Base-by-base conservation (phyloP, 257 asterid genomes). In the Jacaranda copaia region DNA sequence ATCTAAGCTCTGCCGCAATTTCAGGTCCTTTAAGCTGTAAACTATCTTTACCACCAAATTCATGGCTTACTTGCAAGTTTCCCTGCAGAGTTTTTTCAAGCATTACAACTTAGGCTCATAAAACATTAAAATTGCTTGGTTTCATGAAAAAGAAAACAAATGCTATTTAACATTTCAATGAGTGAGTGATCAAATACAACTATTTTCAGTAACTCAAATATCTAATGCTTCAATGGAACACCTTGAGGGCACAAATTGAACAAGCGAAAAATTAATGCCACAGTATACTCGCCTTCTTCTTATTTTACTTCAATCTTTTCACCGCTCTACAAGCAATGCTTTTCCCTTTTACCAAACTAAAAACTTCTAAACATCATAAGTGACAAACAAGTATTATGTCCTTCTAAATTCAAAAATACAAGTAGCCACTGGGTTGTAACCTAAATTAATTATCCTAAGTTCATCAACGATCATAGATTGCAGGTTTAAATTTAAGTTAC, bases 21-120 rank as follows among this genome's bases (percentile, higher is more conserved):
- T 93, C 93, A 55, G 92, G 83, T 76, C 97, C 99, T 84, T 82
- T 81, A 72, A 96, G 96, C 86, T 75, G 93, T 78, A 75, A 35
- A 80, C 98, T 89, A 68, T 90, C 97, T 84, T 88, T 86, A 46
- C 96, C 96, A 62, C 98, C 96, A 72, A 89, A 96, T 84, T 91
- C 93, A 57, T 91, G 88, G 79, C 88, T 82, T 60, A 87, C 94
- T 18, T 85, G 98, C 68, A 93, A 84, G 78, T 84, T 79, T 36
- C 98, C 99, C 99, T 96, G 89, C 84, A 88, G 70, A 60, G 63
- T 69, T 71, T 46, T 72, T 77, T 60, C 53, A 68, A 65, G 46
- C 72, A 53, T 79, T 43, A 57, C 70, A 76, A 45, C 60, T 76
- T 56, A 76, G 51, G 63, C 20, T 42, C 81, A 6, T 45, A 46